A percentile compares a stretch with the other conserved stretches of the same genome.
Conservation (phyloP, 2,329 filamentous ascomycete genomes). For the Cryphonectria parasitica region DNA sequence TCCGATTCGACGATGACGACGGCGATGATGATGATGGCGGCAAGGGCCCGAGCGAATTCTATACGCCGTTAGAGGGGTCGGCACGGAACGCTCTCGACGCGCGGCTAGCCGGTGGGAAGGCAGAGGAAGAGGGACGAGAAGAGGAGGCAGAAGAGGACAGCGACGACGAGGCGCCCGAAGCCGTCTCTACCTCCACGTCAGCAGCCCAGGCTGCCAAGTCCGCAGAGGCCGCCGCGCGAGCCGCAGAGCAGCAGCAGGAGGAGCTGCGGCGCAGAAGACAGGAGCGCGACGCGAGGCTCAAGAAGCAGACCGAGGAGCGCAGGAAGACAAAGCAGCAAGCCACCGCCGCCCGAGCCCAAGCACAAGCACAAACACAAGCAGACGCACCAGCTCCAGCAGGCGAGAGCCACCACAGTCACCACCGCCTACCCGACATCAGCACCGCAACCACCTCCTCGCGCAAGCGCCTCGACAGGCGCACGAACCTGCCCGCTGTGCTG, state of each 20-base stretch:
- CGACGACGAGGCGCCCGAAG: slow-evolving; percentile 62
- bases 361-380: slow-evolving; percentile 30
- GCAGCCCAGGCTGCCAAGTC: slow-evolving; percentile 51
- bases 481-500: slow-evolving; percentile 50
- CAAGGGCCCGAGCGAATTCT: slow-evolving; percentile 35
- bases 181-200: slow-evolving; percentile 54
- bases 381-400: slow-evolving; percentile 27
- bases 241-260: slow-evolving; percentile 54
- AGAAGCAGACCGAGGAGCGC: slow-evolving; percentile 57
- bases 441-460: slow-evolving; percentile 26
- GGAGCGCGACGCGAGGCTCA: slow-evolving; percentile 57
- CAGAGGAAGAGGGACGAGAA: slow-evolving; percentile 33
- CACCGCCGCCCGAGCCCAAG: slow-evolving; percentile 30
- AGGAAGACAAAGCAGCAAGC: slow-evolving; percentile 41
- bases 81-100: slow-evolving; percentile 32
- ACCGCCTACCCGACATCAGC: slow-evolving; percentile 12
- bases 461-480: slow-evolving; percentile 40
- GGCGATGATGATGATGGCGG: slow-evolving; percentile 30
- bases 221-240: slow-evolving; percentile 51
- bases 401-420: slow-evolving; percentile 20
- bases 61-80: slow-evolving; percentile 38
- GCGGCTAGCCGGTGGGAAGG: slow-evolving; percentile 30
- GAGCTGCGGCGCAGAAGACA: slow-evolving; percentile 59
- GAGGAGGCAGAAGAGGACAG: slow-evolving; percentile 47
- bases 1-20: slow-evolving; percentile 38